Base-by-base conservation (phyloP, 768 basidiomycete species). In the Termitomyces sp. region DNA sequence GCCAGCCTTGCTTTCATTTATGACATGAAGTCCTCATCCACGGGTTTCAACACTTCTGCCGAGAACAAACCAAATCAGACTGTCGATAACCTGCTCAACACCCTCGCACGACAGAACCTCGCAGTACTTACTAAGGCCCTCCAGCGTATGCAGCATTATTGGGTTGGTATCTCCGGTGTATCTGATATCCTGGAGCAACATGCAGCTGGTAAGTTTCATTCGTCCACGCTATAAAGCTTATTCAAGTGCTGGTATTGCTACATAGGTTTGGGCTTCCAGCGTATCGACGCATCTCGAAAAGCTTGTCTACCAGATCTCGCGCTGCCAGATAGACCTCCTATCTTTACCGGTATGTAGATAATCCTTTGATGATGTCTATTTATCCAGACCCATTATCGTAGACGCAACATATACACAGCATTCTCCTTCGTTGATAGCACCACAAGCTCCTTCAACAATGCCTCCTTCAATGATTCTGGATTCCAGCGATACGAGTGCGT, bases 111-210 rank as follows among this genome's bases (percentile, higher is more conserved):
- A 30, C 60, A 63, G 33, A 63, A 62, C 35, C 54, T 62, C 24
- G 51, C 60, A 24, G 57, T 56, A n/a, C 55, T 61, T 28, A 47
- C 58, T 7, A 62, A 60, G 35, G 61, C 61, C 11, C 45, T 62
- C 35, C 58, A 62, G 11, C 58, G 55, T 30, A 59, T 60, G 61
- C 58, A 62, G n/a, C 55, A 62, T 22, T 62, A 62, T n/a, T 62
- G 61, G 61, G 55, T 48, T 24, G 58, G 61, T 5, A 59, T 62
- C 47, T 62, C 61, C 13, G 24, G 44, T 24, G 52, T 62, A n/a
- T 54, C 58, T 7, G 55, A 60, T 33, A 56, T 54, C 30, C 41
- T 62, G 10, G 61, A 62, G 22, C 50, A 59, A 40, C 51, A 50
- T 41, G 58, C 58, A 40, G 50, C 58, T 18, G 54, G 61, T 62